These are phyloP conservation scores for Lyophyllum decastes DNA, from an alignment of 768 basidiomycete genomes.

Conservation along the genomic window DNA sequence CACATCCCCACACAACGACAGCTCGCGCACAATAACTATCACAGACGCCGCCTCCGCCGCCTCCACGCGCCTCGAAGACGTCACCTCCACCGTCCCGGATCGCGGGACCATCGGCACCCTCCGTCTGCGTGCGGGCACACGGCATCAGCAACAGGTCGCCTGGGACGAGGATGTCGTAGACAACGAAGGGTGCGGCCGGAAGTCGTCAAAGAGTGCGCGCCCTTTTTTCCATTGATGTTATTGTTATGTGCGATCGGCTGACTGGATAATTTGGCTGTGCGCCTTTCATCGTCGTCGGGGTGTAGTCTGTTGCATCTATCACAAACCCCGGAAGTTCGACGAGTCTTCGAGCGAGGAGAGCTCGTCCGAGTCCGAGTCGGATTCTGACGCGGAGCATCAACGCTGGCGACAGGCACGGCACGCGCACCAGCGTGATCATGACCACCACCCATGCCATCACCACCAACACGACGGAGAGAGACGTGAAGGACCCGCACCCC, in stretches of 20 bases:
- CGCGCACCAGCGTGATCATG: neutral
- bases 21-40: slow-evolving; percentile 56
- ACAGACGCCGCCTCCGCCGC: slow-evolving; percentile 33
- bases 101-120: slow-evolving; percentile 37
- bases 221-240: neutral
- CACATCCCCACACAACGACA: slow-evolving; percentile 47
- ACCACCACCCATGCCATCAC: slow-evolving; percentile 6
- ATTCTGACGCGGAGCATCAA: slow-evolving; percentile 28
- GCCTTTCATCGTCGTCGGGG: neutral
- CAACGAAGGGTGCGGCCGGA: slow-evolving; percentile 87
- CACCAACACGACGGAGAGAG: neutral
- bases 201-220: slow-evolving; percentile 89
- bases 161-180: slow-evolving; percentile 89
- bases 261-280: too few relatives aligned
- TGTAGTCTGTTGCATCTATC: slow-evolving; percentile 96
- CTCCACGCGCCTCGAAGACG: slow-evolving; percentile 27
- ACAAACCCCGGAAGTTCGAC: slow-evolving; percentile 77
- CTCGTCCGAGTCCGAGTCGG: slow-evolving; percentile 53
- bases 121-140: slow-evolving; percentile 57
- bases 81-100: slow-evolving; percentile 15
- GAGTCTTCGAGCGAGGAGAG: slow-evolving; percentile 71
- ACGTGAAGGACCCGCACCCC: slow-evolving; percentile 10
- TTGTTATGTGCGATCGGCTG: neutral
- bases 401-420: slow-evolving; percentile 6
- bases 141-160: slow-evolving; percentile 59